Base-by-base conservation (phyloP, 116 monocot genomes). In the Cymodocea nodosa region DNA sequence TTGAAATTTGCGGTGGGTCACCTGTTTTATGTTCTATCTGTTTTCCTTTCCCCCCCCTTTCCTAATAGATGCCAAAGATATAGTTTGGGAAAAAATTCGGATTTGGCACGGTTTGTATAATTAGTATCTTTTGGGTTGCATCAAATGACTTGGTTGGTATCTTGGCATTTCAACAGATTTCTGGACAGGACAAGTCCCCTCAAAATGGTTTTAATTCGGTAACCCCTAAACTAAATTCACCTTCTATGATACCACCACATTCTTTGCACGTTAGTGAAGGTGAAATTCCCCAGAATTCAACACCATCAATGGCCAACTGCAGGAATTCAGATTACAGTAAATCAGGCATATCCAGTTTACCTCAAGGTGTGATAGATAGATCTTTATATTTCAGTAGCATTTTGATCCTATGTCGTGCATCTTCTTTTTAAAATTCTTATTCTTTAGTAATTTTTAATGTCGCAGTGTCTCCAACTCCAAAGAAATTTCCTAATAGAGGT, bases 1-100 rank as follows among this genome's bases (percentile, higher is more conserved):
- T 74, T 89, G 73, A 97, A 75, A 77, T 97, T 97, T 75, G 85
- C 74, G 91, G 97, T 97, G 78, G 71, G 89, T 81, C 16, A 70
- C 44, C 70, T 73, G 52, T 49, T 63, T 30, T 19, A 4, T 54
- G 54, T 54, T 54, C 54, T 18, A 51, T 64, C 51, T 10, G 39
- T 36, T 50, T 18, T 50, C 6, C 51, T 56, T 18, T 52, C 11
- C n/a, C 1, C 23, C 50, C 50, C 24, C 52, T 11, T 60, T 60
- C 30, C 23, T 65, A 4, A 5, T 25, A 51, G 49, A 64, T 57
- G 20, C 36, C 61, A 37, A 61, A 2, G 2, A 37, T 22, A 0
- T 23, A 25, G 30, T 3, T 30, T 30, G 30, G 30, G 30, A 30
- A 30, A 30, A 30, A 30, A 30, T 1, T 30, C 30, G 30, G 30